These are phyloP conservation scores for Hyphopichia fennica DNA, from an alignment of 1,139 yeast species.

Conservation along the genomic window DNA sequence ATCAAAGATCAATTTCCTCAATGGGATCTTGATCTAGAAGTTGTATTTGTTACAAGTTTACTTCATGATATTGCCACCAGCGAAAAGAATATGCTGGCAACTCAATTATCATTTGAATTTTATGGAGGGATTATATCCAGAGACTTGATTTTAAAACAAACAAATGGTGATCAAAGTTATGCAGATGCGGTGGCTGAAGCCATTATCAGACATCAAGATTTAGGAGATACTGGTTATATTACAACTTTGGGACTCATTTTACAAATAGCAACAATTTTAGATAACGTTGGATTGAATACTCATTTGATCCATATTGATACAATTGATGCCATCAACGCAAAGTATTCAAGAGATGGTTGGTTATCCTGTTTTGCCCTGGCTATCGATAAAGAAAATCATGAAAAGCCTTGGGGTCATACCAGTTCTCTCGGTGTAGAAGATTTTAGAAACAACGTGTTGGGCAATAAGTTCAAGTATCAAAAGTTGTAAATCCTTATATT, in stretches of 20 bases:
- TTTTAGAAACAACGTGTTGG: slow-evolving; percentile 29
- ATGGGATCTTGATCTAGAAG: slow-evolving; percentile 34
- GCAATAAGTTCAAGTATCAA: slow-evolving; percentile 14
- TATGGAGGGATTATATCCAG: slow-evolving; percentile 36
- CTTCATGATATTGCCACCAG: slow-evolving; percentile 42
- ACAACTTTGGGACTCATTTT: slow-evolving; percentile 38
- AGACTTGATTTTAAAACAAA: slow-evolving; percentile 25
- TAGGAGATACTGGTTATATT: slow-evolving; percentile 34
- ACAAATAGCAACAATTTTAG: slow-evolving; percentile 37
- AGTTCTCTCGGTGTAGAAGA: slow-evolving; percentile 34
- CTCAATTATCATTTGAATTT: slow-evolving; percentile 40
- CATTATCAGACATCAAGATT: slow-evolving; percentile 38
- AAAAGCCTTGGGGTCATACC: slow-evolving; percentile 40
- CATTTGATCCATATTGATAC: slow-evolving; percentile 33
- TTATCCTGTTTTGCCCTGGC: slow-evolving; percentile 33
- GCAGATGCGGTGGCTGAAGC: slow-evolving; percentile 44
- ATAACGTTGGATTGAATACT: slow-evolving; percentile 35
- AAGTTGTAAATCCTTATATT: not conserved
- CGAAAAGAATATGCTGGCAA: slow-evolving; percentile 32
- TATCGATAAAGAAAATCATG: slow-evolving; percentile 32
- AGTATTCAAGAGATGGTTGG: slow-evolving; percentile 35
- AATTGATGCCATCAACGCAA: slow-evolving; percentile 26
- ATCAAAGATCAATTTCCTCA: slow-evolving; percentile 36
- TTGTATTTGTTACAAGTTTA: slow-evolving; percentile 32
- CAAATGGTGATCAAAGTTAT: slow-evolving; percentile 24